These are phyloP conservation scores for Talaromyces atroroseus DNA, from an alignment of 2,329 filamentous ascomycete species.

Conservation along the genomic window DNA sequence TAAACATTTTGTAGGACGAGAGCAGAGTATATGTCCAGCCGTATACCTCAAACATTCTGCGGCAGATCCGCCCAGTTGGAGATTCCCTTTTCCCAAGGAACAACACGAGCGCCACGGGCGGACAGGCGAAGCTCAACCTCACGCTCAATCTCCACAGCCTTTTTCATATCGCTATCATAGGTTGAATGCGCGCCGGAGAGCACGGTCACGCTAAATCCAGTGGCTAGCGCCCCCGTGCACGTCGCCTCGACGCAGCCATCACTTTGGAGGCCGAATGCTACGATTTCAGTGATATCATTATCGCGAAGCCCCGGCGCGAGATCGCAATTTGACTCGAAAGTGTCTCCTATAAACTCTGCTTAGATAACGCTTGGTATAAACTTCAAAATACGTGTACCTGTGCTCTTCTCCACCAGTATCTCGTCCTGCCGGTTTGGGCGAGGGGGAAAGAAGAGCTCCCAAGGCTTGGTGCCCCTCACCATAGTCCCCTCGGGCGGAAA, in stretches of 20 bases:
- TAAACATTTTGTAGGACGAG: too few relatives aligned
- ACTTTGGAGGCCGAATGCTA: constrained; percentile 2
- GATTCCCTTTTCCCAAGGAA: background rate
- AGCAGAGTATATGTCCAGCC: too few relatives aligned
- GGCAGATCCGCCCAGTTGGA: too few relatives aligned
- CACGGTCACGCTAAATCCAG: background rate
- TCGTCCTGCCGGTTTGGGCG: background rate
- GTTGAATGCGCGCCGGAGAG: constrained; percentile 3
- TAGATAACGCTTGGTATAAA: too few relatives aligned
- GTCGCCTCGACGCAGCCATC: background rate
- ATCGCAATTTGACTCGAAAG: background rate
- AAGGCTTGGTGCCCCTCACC: constrained; percentile 1
- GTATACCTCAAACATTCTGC: too few relatives aligned
- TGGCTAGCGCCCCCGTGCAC: background rate
- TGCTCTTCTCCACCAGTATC: background rate
- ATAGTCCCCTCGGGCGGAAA: background rate
- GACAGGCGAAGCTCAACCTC: background rate
- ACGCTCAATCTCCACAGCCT: background rate
- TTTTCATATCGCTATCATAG: background rate
- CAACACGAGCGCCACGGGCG: background rate
- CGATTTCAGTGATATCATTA: background rate
- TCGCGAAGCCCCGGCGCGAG: background rate
- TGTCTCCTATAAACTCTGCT: background rate
- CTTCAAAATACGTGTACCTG: background rate
- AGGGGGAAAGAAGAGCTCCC: background rate